Percentiles rank a stretch among this genome's conserved stretches.
These are phyloP conservation scores for Orbilia quercus DNA, from an alignment of 2,329 filamentous ascomycete genomes.

Conservation along the genomic window DNA sequence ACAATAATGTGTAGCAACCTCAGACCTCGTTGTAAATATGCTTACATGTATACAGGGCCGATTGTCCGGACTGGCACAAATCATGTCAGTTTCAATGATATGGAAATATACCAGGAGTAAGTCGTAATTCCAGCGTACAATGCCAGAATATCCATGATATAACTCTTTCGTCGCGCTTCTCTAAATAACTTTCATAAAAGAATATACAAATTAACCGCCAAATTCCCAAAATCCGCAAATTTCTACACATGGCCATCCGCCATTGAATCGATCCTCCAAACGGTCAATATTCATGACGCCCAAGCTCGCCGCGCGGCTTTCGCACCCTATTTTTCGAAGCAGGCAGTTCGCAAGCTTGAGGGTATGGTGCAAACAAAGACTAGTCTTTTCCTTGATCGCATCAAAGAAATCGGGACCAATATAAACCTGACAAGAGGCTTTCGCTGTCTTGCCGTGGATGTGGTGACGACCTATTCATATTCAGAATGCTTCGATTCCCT, in stretches of 20 bases:
- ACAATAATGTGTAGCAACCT: background rate
- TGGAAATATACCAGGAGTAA: background rate
- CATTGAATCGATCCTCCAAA: constrained; percentile 8
- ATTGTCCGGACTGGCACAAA: too few relatives aligned
- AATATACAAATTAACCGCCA: constrained; percentile 25
- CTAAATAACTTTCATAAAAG: constrained; percentile 2
- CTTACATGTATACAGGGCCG: constrained; percentile 57
- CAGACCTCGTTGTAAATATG: too few relatives aligned
- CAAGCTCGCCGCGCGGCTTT: constrained; percentile 32
- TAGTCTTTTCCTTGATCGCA: constrained; percentile 21
- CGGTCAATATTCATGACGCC: constrained; percentile 14
- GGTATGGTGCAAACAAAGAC: constrained; percentile 20
- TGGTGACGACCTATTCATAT: constrained; percentile 41
- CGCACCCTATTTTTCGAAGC: constrained; percentile 43
- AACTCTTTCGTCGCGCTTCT: background rate
- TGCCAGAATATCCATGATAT: background rate
- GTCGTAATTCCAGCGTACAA: background rate
- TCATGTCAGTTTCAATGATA: too few relatives aligned
- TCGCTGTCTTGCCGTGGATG: constrained; percentile 26
- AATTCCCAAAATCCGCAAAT: constrained; percentile 15
- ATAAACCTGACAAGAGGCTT: constrained; percentile 31
- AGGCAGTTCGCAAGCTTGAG: constrained; percentile 39
- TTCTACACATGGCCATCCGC: constrained; percentile 4
- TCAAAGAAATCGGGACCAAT: background rate
- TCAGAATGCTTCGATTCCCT: constrained; percentile 39